Conservation (phyloP, 192 early-diverging fungal genomes). For the Coemansia sp. region DNA sequence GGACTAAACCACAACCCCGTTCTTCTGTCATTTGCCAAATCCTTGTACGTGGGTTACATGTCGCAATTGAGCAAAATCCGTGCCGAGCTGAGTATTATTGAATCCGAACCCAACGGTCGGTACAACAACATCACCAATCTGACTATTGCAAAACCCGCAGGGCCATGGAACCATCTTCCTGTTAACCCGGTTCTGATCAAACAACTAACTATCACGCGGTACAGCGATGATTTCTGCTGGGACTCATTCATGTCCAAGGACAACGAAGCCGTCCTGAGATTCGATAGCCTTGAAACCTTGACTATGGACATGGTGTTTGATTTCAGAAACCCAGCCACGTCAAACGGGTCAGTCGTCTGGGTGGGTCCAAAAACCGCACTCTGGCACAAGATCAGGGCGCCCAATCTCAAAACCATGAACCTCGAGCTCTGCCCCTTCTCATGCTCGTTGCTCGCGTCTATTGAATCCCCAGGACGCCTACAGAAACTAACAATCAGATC, state of each 20-base stretch:
- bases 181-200: neutral
- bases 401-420: neutral
- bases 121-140: neutral
- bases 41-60: neutral
- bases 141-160: neutral
- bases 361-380: neutral
- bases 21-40: neutral
- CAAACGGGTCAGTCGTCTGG: neutral
- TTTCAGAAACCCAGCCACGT: neutral
- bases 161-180: neutral
- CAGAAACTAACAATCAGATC: neutral
- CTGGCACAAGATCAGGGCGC: neutral
- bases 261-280: neutral
- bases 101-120: neutral
- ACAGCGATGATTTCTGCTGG: slow-evolving; percentile 4
- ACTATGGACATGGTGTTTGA: neutral
- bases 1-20: neutral
- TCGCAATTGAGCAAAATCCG: neutral
- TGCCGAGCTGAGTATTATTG: neutral
- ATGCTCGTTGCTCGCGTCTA: neutral
- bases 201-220: neutral
- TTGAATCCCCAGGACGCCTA: neutral
- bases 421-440: neutral
- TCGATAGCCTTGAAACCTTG: neutral
- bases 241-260: neutral